These are phyloP conservation scores for Collybia sp. DNA, from an alignment of 768 basidiomycete species.

Conservation along the genomic window DNA sequence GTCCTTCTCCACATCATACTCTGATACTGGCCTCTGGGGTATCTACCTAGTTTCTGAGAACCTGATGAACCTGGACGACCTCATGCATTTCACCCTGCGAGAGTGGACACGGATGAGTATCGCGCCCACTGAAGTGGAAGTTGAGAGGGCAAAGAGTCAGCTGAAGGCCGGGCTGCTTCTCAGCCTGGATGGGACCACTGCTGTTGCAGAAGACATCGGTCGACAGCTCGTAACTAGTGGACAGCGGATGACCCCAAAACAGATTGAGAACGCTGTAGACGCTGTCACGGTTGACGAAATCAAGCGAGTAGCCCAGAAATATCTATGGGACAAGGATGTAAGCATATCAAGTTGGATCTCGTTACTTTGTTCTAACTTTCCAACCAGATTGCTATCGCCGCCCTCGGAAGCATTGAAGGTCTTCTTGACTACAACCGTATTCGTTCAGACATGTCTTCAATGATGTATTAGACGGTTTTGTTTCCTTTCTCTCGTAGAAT, in stretches of 20 bases:
- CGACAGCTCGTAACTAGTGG: conserved; percentile 95
- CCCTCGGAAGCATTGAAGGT: conserved; percentile 87
- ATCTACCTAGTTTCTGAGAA: conserved; percentile 98
- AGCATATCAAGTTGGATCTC: conserved; percentile 19
- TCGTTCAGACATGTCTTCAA: conserved; percentile 76
- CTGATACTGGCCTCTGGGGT: conserved; percentile 98
- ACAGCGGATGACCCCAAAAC: conserved; percentile 81
- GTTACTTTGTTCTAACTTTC: conserved; percentile 6
- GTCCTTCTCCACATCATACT: conserved; percentile 98
- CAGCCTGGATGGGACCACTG: conserved; percentile 91
- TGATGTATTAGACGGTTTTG: conserved; percentile 53
- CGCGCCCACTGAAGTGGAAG: conserved; percentile 77
- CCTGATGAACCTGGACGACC: conserved; percentile 87
- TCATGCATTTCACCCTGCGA: conserved; percentile 88
- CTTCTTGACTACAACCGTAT: conserved; percentile 93
- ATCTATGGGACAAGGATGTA: conserved; percentile 96
- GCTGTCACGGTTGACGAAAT: conserved; percentile 86
- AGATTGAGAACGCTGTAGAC: conserved; percentile 92
- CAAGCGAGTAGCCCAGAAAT: conserved; percentile 91
- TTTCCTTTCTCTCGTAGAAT: too few relatives aligned
- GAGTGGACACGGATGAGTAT: conserved; percentile 97
- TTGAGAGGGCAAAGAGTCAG: conserved; percentile 98
- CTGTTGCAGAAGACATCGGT: conserved; percentile 98
- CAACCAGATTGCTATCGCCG: conserved; percentile 75
- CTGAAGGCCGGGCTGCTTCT: conserved; percentile 93